Conservation (phyloP, 169 alveolate species). For the Plasmodium reichenowi region DNA sequence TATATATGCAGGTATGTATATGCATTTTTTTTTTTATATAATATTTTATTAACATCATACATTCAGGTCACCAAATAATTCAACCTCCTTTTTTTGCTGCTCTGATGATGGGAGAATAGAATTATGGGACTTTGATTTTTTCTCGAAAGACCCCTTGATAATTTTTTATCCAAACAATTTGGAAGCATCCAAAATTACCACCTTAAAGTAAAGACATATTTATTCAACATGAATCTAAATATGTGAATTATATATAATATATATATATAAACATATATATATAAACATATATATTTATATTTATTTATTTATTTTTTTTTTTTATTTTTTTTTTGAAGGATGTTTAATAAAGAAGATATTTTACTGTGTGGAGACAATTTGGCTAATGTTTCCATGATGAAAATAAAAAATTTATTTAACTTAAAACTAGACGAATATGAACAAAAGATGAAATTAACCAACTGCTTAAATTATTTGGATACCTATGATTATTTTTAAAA, state of each 20-base stretch:
- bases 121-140: conserved; percentile 74
- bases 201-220: conserved; percentile 32
- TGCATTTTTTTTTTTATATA: not conserved
- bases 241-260: not conserved
- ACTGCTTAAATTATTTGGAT: conserved; percentile 58
- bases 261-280: too few species aligned
- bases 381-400: conserved; percentile 64
- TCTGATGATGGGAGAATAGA: conserved; percentile 75
- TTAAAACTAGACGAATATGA: conserved; percentile 43
- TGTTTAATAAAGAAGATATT: conserved; percentile 58
- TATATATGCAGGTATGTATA: not conserved
- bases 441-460: conserved; percentile 51
- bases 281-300: not conserved
- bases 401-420: conserved; percentile 61
- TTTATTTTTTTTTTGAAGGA: conserved; percentile 15
- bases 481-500: conserved; percentile 64
- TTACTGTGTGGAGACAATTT: conserved; percentile 67
- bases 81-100: conserved; percentile 74
- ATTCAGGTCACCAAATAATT: conserved; percentile 68
- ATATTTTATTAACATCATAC: too few species aligned
- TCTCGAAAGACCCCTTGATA: conserved; percentile 70
- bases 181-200: conserved; percentile 50
- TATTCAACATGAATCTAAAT: not conserved
- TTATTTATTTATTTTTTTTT: not conserved
- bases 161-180: conserved; percentile 61